phyloP scores from a whole-genome alignment of 2,329 filamentous ascomycete genomes.

The Capronia coronata region DNA sequence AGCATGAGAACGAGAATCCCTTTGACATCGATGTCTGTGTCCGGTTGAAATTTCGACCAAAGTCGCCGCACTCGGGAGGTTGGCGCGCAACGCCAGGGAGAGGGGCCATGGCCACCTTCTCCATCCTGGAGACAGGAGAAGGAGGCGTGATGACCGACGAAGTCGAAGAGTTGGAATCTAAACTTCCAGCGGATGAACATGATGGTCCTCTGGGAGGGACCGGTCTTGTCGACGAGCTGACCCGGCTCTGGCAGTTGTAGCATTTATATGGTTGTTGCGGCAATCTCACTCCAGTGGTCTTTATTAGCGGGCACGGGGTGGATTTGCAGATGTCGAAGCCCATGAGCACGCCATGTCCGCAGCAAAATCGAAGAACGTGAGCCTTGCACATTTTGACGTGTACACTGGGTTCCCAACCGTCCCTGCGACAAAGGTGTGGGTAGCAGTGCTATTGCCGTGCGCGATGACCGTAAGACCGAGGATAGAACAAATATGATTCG shows the following conservation, averaged over 20 bases:
- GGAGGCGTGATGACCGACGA: conserved; percentile 15
- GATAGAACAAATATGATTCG: conserved; percentile 5
- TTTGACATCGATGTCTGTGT: conserved; percentile 15
- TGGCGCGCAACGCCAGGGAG: conserved; percentile 24
- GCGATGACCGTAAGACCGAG: neutral
- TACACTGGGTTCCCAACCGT: too few relatives aligned
- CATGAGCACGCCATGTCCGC: conserved; percentile 28
- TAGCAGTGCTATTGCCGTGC: neutral
- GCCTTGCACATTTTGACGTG: conserved; percentile 29
- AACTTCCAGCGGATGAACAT: conserved; percentile 21
- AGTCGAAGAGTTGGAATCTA: conserved; percentile 19
- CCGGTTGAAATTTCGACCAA: conserved; percentile 14
- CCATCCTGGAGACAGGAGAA: conserved; percentile 18
- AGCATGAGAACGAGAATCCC: conserved; percentile 26
- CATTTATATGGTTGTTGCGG: conserved; percentile 29
- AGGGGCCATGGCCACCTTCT: conserved; percentile 16
- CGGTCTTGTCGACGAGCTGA: conserved; percentile 13
- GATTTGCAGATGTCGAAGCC: conserved; percentile 23
- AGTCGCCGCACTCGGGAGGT: conserved; percentile 19
- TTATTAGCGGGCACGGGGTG: conserved; percentile 25
- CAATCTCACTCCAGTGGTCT: conserved; percentile 24
- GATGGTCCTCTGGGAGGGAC: conserved; percentile 14
- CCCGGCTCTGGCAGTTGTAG: conserved; percentile 27
- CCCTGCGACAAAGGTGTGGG: neutral
- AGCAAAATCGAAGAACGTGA: conserved; percentile 28